These are phyloP conservation scores for Dissophora globulifera DNA, from an alignment of 192 early-diverging fungal genomes.

Conservation along the genomic window DNA sequence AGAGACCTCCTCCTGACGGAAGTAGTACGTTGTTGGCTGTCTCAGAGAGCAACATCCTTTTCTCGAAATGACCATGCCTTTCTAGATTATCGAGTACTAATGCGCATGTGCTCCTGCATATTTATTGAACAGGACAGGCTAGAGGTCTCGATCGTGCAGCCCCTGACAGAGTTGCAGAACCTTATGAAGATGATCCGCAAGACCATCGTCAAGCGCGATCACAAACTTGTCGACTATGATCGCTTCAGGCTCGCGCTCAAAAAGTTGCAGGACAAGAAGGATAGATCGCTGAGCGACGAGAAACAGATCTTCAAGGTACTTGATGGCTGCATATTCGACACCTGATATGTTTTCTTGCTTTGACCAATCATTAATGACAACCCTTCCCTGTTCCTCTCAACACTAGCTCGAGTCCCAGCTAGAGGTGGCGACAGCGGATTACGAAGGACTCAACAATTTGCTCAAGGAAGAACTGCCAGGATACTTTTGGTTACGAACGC, in stretches of 20 bases:
- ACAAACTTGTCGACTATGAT: slow-evolving; percentile 95
- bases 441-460: slow-evolving; percentile 84
- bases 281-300: slow-evolving; percentile 70
- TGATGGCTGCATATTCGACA: neutral
- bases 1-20: slow-evolving; percentile 51
- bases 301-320: slow-evolving; percentile 70
- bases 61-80: neutral
- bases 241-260: slow-evolving; percentile 75
- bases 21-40: slow-evolving; percentile 24
- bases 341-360: neutral
- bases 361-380: neutral
- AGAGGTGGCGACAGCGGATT: slow-evolving; percentile 86
- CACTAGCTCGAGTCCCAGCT: slow-evolving; percentile 72
- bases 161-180: slow-evolving; percentile 76
- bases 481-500: slow-evolving; percentile 76
- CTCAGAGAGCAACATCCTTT: neutral
- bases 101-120: slow-evolving; percentile 32
- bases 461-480: slow-evolving; percentile 84
- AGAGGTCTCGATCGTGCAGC: slow-evolving; percentile 81
- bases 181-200: slow-evolving; percentile 84
- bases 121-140: slow-evolving; percentile 62
- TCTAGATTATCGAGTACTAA: too few relatives aligned
- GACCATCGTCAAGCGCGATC: slow-evolving; percentile 88
- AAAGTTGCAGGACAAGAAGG: slow-evolving; percentile 80
- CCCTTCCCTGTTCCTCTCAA: neutral